Evolutionary conservation across 305 asterid species (phyloP), one percentile per base, ranked within the genome.

Genomic region (Plantago coronopus): DNA sequence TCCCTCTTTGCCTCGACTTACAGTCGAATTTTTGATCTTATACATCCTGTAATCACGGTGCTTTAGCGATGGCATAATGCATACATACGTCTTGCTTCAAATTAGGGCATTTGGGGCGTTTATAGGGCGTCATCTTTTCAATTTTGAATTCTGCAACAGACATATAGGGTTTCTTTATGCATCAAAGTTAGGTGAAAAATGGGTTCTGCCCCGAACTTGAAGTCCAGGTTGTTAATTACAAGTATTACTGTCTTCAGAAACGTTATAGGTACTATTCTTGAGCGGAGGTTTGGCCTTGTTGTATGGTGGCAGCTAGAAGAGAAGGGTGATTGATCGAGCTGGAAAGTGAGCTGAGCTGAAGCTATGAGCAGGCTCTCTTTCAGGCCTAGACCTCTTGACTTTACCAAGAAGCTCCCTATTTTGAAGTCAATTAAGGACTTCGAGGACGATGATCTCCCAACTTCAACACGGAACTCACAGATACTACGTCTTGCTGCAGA

Each of bases 341-440:
- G 61, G 75, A 78, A 69, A 65, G 48, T 72, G 82, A 71, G 69
- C 75, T 85, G 87, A 77, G 77, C 40, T 34, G 40, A 51, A 37
- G 75, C 74, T 72, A 93, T 93, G 97, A 93, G 90, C 79, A 87
- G 99, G 78, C 85, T 89, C 66, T 93, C 99, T 57, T 74, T 93
- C 74, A 89, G 99, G 88, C 99, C 99, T 56, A 91, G 99, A 54
- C 99, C 97, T 29, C 94, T 93, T 47, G 99, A 93, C 79, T 76
- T 93, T 70, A 84, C 89, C 83, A 89, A 85, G 94, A 93, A 85
- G 84, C 93, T 93, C 47, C 99, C 97, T 20, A 84, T 93, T 74
- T 70, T 93, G 50, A 93, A 93, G 74, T 89, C 95, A 61, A 60
- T 87, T 0, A 93, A 93, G 79, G 99, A 93, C 19, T 89, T 87